Percentiles rank a stretch among this genome's conserved stretches.
These are phyloP conservation scores for Xanthoceras sorbifolium DNA, from an alignment of 345 rosid species.

Conservation along the genomic window DNA sequence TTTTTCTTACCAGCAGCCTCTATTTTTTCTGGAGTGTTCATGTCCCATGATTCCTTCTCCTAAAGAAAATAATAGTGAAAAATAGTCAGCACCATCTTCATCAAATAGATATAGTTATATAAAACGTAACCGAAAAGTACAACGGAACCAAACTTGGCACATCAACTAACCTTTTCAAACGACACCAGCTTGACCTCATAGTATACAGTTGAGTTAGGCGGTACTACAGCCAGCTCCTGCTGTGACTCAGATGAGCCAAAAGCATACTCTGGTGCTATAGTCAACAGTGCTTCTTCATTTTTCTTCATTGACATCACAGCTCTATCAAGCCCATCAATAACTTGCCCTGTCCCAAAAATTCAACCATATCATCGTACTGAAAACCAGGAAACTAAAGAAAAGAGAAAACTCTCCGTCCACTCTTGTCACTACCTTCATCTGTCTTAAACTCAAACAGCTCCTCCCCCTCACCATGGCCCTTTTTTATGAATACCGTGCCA, in stretches of 20 bases:
- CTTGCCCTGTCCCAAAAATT: constrained; percentile 61
- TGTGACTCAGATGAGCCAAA: constrained; percentile 69
- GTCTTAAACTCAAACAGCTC: constrained; percentile 77
- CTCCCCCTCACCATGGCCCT: constrained; percentile 67
- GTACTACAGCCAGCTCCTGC: constrained; percentile 77
- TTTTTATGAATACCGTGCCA: constrained; percentile 76
- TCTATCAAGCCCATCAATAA: constrained; percentile 87
- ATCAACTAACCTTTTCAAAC: constrained; percentile 62
- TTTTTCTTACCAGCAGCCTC: constrained; percentile 90
- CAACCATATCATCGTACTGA: neutral
- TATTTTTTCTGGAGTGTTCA: constrained; percentile 86
- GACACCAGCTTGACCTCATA: constrained; percentile 82
- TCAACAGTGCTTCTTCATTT: constrained; percentile 77
- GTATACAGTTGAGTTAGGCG: constrained; percentile 66
- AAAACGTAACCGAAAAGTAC: neutral
- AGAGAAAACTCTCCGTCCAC: neutral
- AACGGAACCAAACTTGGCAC: neutral
- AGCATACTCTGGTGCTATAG: constrained; percentile 79
- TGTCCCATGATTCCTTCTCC: constrained; percentile 98
- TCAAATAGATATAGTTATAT: neutral
- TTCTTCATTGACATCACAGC: constrained; percentile 84
- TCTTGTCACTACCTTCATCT: constrained; percentile 65
- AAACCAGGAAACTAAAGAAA: neutral
- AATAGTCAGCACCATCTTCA: neutral
- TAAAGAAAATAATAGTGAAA: constrained; percentile 20